A percentile compares a stretch with the other conserved stretches of the same genome.
phyloP scores from a whole-genome alignment of 2,329 filamentous ascomycete species.

The Sporothrix brunneoviolacea region DNA sequence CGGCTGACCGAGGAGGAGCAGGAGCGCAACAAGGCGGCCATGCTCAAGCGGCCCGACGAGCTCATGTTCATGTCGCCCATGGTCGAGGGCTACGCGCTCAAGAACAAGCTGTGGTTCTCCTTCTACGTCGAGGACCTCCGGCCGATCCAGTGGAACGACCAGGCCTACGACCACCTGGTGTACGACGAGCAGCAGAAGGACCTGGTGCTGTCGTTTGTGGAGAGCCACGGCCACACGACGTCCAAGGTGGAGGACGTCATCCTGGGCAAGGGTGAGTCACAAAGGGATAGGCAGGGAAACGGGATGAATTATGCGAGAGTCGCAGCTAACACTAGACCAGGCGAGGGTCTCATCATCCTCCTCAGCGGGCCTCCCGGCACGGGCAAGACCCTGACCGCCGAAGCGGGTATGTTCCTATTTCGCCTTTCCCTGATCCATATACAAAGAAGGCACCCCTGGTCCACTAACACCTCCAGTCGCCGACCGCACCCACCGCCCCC shows the following conservation, averaged over 20 bases:
- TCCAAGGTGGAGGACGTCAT: constrained; percentile 34
- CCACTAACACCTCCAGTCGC: no score
- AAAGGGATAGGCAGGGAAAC: background rate
- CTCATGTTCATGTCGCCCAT: constrained; percentile 36
- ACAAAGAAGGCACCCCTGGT: no score
- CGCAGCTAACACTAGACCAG: background rate
- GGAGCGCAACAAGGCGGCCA: constrained; percentile 31
- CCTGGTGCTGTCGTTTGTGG: constrained; percentile 40
- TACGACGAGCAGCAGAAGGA: constrained; percentile 42
- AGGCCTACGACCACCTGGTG: constrained; percentile 40
- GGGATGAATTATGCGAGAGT: background rate
- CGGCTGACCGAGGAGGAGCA: constrained; percentile 30
- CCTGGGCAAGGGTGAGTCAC: constrained; percentile 25
- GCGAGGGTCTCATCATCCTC: constrained; percentile 37
- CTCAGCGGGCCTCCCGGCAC: constrained; percentile 32
- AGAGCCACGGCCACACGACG: constrained; percentile 31
- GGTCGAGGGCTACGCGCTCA: constrained; percentile 38
- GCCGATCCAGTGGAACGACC: constrained; percentile 38
- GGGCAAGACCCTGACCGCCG: constrained; percentile 40
- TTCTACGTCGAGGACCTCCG: constrained; percentile 37
- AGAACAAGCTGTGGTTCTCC: constrained; percentile 37
- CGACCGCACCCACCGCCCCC: constrained; percentile 35
- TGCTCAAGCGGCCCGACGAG: constrained; percentile 32
- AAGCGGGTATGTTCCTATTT: constrained; percentile 12
- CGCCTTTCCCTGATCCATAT: background rate